Evolutionary conservation across 2,329 filamentous ascomycete genomes (phyloP).

Genomic region (Apiospora kogelbergensis): DNA sequence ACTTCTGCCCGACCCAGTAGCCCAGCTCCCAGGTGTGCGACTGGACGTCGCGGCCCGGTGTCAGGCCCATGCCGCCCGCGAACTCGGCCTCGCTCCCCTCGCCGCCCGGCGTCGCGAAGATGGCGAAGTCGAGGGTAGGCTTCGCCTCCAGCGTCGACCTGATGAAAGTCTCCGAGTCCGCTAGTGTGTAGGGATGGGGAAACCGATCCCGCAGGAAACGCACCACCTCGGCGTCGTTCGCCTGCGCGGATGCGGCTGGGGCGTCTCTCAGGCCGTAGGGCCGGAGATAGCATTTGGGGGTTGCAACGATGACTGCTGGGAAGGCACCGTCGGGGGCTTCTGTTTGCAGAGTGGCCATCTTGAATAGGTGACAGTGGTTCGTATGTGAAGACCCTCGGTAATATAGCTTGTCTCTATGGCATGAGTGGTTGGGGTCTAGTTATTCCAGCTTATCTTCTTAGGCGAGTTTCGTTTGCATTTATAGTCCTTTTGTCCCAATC

Average conservation of each 20-base stretch:
- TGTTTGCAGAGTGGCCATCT: background rate
- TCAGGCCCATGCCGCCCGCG: slow-evolving; percentile 43
- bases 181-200: slow-evolving; percentile 44
- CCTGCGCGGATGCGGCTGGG: slow-evolving; percentile 30
- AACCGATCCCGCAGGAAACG: slow-evolving; percentile 44
- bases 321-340: background rate
- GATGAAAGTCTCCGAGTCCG: slow-evolving; percentile 40
- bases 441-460: background rate
- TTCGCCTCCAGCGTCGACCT: slow-evolving; percentile 17
- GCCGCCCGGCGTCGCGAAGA: slow-evolving; percentile 25
- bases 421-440: background rate
- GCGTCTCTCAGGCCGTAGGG: slow-evolving; percentile 40
- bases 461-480: background rate
- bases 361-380: background rate
- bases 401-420: background rate
- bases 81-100: slow-evolving; percentile 27
- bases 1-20: slow-evolving; percentile 44
- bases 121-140: slow-evolving; percentile 33
- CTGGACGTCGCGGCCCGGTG: slow-evolving; percentile 36
- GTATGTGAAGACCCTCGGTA: no score
- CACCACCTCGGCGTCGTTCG: slow-evolving; percentile 39
- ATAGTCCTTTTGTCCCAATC: background rate
- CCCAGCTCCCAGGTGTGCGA: slow-evolving; percentile 47
- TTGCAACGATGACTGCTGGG: slow-evolving; percentile 26
- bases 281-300: slow-evolving; percentile 38